These are phyloP conservation scores for Sporopachydermia lactativora DNA, from an alignment of 805 yeast genomes.

Conservation along the genomic window DNA sequence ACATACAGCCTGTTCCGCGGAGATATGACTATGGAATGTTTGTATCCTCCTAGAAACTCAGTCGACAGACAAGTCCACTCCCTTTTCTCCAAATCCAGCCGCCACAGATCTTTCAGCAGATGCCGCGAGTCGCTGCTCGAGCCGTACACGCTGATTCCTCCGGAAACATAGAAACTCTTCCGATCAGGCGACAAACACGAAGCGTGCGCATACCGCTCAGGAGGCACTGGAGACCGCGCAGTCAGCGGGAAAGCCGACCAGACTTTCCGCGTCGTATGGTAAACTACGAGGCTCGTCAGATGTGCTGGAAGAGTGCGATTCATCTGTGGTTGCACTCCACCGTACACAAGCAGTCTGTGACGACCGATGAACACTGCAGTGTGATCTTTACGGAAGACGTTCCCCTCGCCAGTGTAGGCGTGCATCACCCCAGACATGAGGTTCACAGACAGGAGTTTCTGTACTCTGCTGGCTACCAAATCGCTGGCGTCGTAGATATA, in stretches of 20 bases:
- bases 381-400: neutral
- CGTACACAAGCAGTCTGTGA: neutral
- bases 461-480: neutral
- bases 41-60: neutral
- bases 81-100: neutral
- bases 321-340: neutral
- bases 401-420: neutral
- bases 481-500: slow-evolving; percentile 1
- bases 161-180: neutral
- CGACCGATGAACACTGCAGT: neutral
- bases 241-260: neutral
- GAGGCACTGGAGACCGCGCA: neutral
- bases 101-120: neutral
- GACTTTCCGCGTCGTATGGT: neutral
- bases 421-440: neutral
- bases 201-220: neutral
- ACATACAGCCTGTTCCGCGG: neutral
- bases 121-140: neutral
- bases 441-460: neutral
- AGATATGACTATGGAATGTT: neutral
- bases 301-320: neutral
- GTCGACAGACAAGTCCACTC: neutral
- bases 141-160: neutral
- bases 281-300: neutral
- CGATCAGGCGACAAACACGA: neutral